phyloP scores from a whole-genome alignment of 495 filamentous ascomycete species.

The Annulohypoxylon maeteangense region DNA sequence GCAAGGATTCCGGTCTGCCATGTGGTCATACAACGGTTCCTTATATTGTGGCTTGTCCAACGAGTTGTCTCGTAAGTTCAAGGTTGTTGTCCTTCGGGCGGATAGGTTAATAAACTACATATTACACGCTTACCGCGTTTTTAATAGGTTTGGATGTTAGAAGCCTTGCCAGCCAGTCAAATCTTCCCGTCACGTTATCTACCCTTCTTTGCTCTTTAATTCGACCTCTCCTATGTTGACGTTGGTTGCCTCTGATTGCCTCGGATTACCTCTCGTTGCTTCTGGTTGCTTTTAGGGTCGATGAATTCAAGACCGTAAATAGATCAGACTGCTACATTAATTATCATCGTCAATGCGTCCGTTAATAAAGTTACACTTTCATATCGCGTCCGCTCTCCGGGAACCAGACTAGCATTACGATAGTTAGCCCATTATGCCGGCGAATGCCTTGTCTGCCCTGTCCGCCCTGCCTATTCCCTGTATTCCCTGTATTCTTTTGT shows the following conservation, averaged over 20 bases:
- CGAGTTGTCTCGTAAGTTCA: conserved; percentile 23
- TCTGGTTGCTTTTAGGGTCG: conserved; percentile 33
- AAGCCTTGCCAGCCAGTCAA: conserved; percentile 32
- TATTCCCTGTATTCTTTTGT: too few relatives aligned
- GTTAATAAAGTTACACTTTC: conserved; percentile 43
- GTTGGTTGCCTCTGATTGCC: conserved; percentile 26
- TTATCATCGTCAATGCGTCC: conserved; percentile 44
- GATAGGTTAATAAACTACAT: conserved; percentile 38
- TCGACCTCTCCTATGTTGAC: conserved; percentile 32
- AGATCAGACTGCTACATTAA: conserved; percentile 27
- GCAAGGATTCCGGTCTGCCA: conserved; percentile 35
- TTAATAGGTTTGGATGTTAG: conserved; percentile 34
- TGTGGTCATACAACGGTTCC: conserved; percentile 46
- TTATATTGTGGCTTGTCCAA: conserved; percentile 45
- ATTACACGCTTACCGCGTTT: conserved; percentile 43
- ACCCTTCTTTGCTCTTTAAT: conserved; percentile 27
- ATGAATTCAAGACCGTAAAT: conserved; percentile 28
- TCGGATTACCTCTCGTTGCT: conserved; percentile 4
- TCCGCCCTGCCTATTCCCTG: conserved; percentile 14
- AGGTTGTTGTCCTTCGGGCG: conserved; percentile 21
- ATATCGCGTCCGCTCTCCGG: conserved; percentile 42
- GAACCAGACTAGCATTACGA: conserved; percentile 39
- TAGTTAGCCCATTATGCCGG: conserved; percentile 43
- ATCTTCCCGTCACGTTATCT: conserved; percentile 28
- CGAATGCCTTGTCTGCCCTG: conserved; percentile 19